A percentile compares a stretch with the other conserved stretches of the same genome.
Evolutionary conservation across 1,139 yeast genomes (phyloP).

Genomic region (Arxiozyma bovina): DNA sequence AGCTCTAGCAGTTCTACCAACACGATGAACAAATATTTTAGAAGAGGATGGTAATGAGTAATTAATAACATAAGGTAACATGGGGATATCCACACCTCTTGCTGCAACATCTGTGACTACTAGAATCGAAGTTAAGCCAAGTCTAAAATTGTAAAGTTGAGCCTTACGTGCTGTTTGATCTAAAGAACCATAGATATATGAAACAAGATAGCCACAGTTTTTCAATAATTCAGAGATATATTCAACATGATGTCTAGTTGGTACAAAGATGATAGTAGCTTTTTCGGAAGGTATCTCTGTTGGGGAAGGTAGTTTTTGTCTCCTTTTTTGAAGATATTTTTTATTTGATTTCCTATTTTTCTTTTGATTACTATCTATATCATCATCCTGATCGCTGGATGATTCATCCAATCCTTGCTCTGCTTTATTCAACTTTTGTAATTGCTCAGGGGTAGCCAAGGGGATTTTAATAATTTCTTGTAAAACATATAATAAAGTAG

Average conservation of each 20-base stretch:
- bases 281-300: conserved; percentile 73
- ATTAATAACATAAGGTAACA: conserved; percentile 87
- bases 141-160: conserved; percentile 75
- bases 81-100: conserved; percentile 98
- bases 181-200: conserved; percentile 87
- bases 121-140: conserved; percentile 70
- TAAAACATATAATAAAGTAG: conserved; percentile 62
- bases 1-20: conserved; percentile 99
- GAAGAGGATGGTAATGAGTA: conserved; percentile 87
- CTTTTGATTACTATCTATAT: conserved; percentile 34
- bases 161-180: conserved; percentile 92
- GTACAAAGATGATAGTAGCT: conserved; percentile 89
- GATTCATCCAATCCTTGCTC: conserved; percentile 38
- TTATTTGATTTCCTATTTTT: conserved; percentile 33
- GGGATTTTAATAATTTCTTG: conserved; percentile 86
- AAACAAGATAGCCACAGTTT: conserved; percentile 74
- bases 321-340: conserved; percentile 36
- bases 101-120: conserved; percentile 99
- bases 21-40: conserved; percentile 90
- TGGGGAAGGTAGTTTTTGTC: conserved; percentile 61
- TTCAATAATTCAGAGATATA: conserved; percentile 63
- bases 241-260: conserved; percentile 97
- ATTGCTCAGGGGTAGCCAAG: conserved; percentile 57
- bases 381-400: conserved; percentile 46
- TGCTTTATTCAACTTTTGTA: conserved; percentile 40